These are phyloP conservation scores for Epicoccum nigrum DNA, from an alignment of 2,329 filamentous ascomycete species.

Conservation along the genomic window DNA sequence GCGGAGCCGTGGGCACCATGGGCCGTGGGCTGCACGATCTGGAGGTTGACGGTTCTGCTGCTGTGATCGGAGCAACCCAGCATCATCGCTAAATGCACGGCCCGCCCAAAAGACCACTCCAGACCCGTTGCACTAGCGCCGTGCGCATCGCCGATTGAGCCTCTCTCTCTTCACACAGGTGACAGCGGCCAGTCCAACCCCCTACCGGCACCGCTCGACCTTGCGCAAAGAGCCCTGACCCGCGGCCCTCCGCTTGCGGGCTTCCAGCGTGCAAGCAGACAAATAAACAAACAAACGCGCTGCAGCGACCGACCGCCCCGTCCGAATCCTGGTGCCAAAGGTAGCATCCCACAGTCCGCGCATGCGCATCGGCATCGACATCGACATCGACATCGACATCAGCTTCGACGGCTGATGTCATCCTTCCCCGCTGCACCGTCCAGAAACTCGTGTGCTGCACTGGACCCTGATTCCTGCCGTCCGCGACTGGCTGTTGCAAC, in stretches of 20 bases:
- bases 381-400: neutral
- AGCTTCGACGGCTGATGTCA: neutral
- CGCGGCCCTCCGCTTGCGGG: too few relatives aligned
- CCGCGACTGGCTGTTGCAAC: neutral
- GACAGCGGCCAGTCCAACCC: too few relatives aligned
- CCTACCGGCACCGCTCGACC: too few relatives aligned
- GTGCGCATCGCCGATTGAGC: slow-evolving; percentile 11
- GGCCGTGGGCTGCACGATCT: slow-evolving; percentile 6
- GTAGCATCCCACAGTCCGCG: neutral
- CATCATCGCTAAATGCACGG: neutral
- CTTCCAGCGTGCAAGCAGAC: too few relatives aligned
- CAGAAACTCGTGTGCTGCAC: neutral
- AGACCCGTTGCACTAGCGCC: neutral
- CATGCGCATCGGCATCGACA: neutral
- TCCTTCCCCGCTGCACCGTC: neutral
- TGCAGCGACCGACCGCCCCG: neutral
- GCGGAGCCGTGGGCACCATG: neutral
- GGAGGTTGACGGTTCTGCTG: slow-evolving; percentile 9
- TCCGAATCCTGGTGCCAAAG: too few relatives aligned
- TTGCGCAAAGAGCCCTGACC: too few relatives aligned
- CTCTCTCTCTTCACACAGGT: too few relatives aligned
- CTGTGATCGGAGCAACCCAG: slow-evolving; percentile 14
- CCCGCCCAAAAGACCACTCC: neutral
- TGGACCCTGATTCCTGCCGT: slow-evolving; percentile 8
- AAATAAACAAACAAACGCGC: neutral